Evolutionary conservation across 495 filamentous ascomycete species (phyloP), one percentile per base, ranked within the genome.

Genomic region (Lindgomyces ingoldianus): DNA sequence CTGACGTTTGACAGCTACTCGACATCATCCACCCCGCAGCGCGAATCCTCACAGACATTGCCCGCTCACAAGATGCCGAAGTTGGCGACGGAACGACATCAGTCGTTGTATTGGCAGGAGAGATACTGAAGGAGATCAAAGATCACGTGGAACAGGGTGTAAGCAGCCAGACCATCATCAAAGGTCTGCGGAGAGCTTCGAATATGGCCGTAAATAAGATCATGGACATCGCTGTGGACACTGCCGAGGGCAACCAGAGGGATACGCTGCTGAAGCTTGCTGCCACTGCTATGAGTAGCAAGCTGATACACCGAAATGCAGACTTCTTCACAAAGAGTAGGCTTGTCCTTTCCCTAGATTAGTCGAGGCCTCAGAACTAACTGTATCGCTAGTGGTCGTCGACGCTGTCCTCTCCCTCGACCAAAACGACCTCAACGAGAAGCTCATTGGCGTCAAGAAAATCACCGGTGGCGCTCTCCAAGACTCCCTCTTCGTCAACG

Each of bases 21-120:
- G 94, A 98, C 77, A 97, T 98, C 73, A 91, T 98, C 60, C 94
- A 98, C 81, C 94, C 94, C 57, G 94, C 94, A 68, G 94, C 94
- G 68, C 89, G 94, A 75, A 96, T 98, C 79, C 88, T 98, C 70
- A 96, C 93, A 73, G 94, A 98, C 74, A 98, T 98, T 71, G 94
- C 94, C 53, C 88, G 94, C 73, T 98, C 94, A 66, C 94, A 98
- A 87, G 94, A 98, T 76, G 94, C 94, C 62, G 94, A 98, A 81
- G 94, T 98, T 49, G 94, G 94, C 71, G 94, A 98, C 75, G 93
- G 93, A 72, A 98, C 93, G 44, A 98, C 94, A 44, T 97, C 93
- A 16, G 93, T 98, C 9, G 93, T 98, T 19, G 93, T 98, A 22
- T 76, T 98, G 29, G 94, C 94, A 42, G 94, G 95, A 56, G 94